phyloP scores from a whole-genome alignment of 176 grass and related monocot species.

The Triticum dicoccoides region DNA sequence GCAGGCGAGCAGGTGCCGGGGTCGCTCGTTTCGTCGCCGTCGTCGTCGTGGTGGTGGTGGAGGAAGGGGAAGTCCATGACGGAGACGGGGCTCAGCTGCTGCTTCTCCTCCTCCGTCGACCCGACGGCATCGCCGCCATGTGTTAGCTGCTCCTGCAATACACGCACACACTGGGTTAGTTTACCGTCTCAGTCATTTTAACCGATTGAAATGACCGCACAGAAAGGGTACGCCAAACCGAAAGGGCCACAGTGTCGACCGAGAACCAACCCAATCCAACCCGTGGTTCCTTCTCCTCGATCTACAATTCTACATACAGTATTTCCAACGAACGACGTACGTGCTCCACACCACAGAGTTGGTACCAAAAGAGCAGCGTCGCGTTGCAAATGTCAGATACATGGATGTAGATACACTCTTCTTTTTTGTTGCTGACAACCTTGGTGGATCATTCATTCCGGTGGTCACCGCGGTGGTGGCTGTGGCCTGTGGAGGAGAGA shows the following conservation, averaged over 20 bases:
- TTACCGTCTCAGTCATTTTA: not conserved
- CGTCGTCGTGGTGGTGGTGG: slow-evolving; percentile 38
- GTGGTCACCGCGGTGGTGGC: not conserved
- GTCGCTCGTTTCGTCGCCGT: slow-evolving; percentile 35
- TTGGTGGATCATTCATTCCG: not conserved
- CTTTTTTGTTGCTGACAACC: not conserved
- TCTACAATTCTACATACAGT: no score
- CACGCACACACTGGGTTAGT: not conserved
- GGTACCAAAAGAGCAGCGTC: not conserved
- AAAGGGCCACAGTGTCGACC: no score
- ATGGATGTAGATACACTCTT: not conserved
- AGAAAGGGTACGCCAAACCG: no score
- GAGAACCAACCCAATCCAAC: no score
- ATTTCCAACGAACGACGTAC: no score
- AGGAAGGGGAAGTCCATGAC: slow-evolving; percentile 73
- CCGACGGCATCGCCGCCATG: slow-evolving; percentile 15
- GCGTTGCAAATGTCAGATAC: not conserved
- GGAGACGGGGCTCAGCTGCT: slow-evolving; percentile 73
- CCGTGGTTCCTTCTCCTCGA: no score
- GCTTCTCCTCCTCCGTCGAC: slow-evolving; percentile 49
- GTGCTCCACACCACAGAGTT: not conserved
- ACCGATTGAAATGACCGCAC: no score
- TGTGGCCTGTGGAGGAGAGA: not conserved
- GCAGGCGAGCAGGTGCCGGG: slow-evolving; percentile 21
- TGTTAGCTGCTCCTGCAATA: not conserved